Conservation (phyloP, 768 basidiomycete genomes). For the Gloeophyllum trabeum region DNA sequence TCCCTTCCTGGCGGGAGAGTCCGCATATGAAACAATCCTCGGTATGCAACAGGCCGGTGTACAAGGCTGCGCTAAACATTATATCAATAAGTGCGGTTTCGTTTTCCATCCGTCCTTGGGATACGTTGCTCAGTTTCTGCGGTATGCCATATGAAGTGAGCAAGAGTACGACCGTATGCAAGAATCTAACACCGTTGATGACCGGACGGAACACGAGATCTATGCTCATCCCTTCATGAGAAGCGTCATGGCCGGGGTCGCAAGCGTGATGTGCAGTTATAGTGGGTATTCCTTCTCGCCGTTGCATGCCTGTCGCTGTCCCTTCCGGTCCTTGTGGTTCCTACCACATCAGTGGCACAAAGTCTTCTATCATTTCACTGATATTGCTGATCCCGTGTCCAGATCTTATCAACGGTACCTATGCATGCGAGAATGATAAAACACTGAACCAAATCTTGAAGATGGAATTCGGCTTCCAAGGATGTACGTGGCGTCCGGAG, state of each 20-base stretch:
- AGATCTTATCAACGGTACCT: slow-evolving; percentile 62
- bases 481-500: slow-evolving; percentile 19
- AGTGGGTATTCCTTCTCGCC: slow-evolving; percentile 26
- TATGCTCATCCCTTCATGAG: slow-evolving; percentile 61
- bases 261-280: slow-evolving; percentile 69
- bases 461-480: slow-evolving; percentile 67
- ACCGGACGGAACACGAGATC: slow-evolving; percentile 69
- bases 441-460: slow-evolving; percentile 65
- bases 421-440: slow-evolving; percentile 66
- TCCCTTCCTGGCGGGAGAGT: slow-evolving; percentile 73
- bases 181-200: slow-evolving; percentile 61
- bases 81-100: slow-evolving; percentile 52
- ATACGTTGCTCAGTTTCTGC: background rate
- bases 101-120: background rate
- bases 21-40: slow-evolving; percentile 68
- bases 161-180: slow-evolving; percentile 51
- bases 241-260: slow-evolving; percentile 64
- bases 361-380: background rate
- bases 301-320: background rate
- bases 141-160: slow-evolving; percentile 28
- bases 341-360: background rate
- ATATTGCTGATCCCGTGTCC: background rate
- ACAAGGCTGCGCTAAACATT: slow-evolving; percentile 82
- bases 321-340: background rate
- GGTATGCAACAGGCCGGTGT: slow-evolving; percentile 75